Conservation (phyloP, 2,329 filamentous ascomycete species). For the Aureobasidium uvarum region DNA sequence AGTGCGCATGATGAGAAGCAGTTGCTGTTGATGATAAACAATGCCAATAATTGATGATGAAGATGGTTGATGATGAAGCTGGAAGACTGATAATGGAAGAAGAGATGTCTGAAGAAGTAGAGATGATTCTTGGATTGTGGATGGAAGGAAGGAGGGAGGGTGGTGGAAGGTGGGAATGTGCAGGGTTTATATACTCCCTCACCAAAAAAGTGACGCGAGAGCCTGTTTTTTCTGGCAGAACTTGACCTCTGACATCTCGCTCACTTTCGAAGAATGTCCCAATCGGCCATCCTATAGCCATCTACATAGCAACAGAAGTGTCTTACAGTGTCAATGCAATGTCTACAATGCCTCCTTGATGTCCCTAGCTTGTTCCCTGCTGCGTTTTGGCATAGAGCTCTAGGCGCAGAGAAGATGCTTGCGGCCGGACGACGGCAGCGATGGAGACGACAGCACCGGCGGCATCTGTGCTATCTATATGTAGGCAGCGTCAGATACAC, state of each 20-base stretch:
- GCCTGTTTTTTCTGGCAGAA: background rate
- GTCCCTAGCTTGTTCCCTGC: background rate
- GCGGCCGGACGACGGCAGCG: background rate
- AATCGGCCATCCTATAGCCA: background rate
- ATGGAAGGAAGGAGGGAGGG: background rate
- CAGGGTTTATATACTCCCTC: background rate
- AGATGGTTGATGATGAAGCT: slow-evolving; percentile 3
- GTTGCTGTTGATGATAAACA: slow-evolving; percentile 20
- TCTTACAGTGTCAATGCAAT: background rate
- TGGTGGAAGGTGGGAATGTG: background rate
- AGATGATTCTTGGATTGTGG: background rate
- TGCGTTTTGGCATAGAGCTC: background rate
- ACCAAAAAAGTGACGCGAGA: background rate
- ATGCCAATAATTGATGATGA: slow-evolving; percentile 11
- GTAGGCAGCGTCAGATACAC: background rate
- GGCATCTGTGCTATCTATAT: background rate
- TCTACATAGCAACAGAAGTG: slow-evolving; percentile 8
- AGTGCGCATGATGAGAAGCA: background rate
- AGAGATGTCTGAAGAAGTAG: background rate
- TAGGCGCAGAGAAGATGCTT: background rate
- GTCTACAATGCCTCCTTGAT: background rate
- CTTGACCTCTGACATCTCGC: background rate
- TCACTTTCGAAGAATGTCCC: background rate
- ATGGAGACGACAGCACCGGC: background rate
- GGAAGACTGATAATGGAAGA: slow-evolving; percentile 8